Evolutionary conservation across 768 basidiomycete genomes (phyloP).

Genomic region (Roridomyces roridus): DNA sequence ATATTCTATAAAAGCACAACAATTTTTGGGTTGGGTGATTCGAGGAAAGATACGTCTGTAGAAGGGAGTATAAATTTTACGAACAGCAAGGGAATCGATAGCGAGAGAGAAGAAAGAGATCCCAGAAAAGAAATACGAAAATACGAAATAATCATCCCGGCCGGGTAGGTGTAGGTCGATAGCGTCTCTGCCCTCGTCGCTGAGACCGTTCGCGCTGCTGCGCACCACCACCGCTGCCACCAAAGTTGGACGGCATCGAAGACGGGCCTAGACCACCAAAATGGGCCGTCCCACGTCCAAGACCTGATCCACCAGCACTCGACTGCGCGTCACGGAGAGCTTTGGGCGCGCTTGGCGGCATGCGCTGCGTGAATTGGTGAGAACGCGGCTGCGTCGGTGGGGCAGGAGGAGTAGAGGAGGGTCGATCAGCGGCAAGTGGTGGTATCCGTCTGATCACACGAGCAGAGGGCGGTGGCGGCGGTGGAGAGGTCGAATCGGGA

Average conservation of each 20-base stretch:
- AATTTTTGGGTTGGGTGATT: background rate
- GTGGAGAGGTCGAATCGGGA: background rate
- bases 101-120: constrained; percentile 3
- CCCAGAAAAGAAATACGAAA: background rate
- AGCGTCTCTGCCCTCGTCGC: background rate
- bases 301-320: background rate
- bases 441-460: too few species aligned
- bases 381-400: constrained; percentile 26
- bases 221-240: too few species aligned
- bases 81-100: constrained; percentile 6
- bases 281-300: background rate
- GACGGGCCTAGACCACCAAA: constrained; percentile 6
- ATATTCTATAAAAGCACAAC: constrained; percentile 17
- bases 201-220: background rate
- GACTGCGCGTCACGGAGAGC: constrained; percentile 25
- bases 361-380: constrained; percentile 10
- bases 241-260: background rate
- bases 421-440: too few species aligned
- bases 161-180: background rate
- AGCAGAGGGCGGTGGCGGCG: background rate
- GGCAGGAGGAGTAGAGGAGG: background rate
- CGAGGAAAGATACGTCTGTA: background rate
- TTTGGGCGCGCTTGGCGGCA: constrained; percentile 24
- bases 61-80: constrained; percentile 14
- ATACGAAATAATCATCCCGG: background rate